These are phyloP conservation scores for Apiospora koreana DNA, from an alignment of 2,329 filamentous ascomycete species.

Conservation along the genomic window DNA sequence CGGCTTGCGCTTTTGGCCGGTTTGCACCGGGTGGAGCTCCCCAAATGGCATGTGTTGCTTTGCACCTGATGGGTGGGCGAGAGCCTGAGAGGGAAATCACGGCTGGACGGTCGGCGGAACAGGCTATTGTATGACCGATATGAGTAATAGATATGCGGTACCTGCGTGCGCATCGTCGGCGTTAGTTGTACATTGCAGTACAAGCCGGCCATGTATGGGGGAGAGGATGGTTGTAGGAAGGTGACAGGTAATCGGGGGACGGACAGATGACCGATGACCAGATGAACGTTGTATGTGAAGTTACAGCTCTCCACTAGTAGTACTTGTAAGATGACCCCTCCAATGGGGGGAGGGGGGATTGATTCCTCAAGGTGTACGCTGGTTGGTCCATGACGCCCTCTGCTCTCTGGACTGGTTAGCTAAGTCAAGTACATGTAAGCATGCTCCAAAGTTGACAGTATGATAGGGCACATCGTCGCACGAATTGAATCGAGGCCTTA, in stretches of 20 bases:
- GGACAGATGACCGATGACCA: background rate
- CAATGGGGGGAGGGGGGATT: too few relatives aligned
- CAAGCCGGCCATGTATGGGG: too few relatives aligned
- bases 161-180: background rate
- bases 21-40: slow-evolving; percentile 23
- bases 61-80: slow-evolving; percentile 4
- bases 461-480: too few relatives aligned
- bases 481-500: background rate
- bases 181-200: background rate
- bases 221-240: background rate
- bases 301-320: background rate
- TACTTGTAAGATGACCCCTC: background rate
- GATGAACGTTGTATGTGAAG: slow-evolving; percentile 9
- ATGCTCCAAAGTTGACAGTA: too few relatives aligned
- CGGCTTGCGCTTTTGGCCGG: slow-evolving; percentile 27
- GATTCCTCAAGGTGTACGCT: too few relatives aligned
- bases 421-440: too few relatives aligned
- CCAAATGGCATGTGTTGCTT: slow-evolving; percentile 19
- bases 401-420: too few relatives aligned
- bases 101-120: background rate
- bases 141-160: background rate
- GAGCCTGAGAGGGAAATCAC: background rate
- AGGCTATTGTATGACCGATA: background rate
- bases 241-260: background rate
- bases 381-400: too few relatives aligned